These are phyloP conservation scores for Xylogone sp. DNA, from an alignment of 2,329 filamentous ascomycete species.

Conservation along the genomic window DNA sequence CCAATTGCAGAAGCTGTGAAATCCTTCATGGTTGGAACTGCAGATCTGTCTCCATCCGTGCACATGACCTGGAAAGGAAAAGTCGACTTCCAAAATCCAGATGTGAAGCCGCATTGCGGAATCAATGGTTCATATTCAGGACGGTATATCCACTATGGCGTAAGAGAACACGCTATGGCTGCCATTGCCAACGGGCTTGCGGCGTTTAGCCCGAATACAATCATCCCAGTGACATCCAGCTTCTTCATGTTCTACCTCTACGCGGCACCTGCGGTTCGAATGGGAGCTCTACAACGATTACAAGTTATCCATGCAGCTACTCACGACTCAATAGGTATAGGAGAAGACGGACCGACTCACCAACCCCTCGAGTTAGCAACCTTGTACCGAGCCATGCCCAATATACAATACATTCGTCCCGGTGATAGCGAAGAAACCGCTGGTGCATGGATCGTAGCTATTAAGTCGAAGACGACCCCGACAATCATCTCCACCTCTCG, in stretches of 20 bases:
- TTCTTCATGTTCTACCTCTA: conserved; percentile 64
- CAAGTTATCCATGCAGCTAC: conserved; percentile 58
- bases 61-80: conserved; percentile 53
- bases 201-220: conserved; percentile 50
- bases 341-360: conserved; percentile 60
- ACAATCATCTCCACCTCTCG: conserved; percentile 46
- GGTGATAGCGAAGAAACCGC: conserved; percentile 54
- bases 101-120: conserved; percentile 37
- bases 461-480: conserved; percentile 37
- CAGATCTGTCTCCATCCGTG: conserved; percentile 48
- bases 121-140: conserved; percentile 52
- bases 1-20: conserved; percentile 44
- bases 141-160: conserved; percentile 56
- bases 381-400: conserved; percentile 60
- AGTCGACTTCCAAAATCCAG: conserved; percentile 44
- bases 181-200: conserved; percentile 55
- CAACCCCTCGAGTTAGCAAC: conserved; percentile 55
- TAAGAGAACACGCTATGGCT: conserved; percentile 60
- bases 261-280: conserved; percentile 54
- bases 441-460: conserved; percentile 46
- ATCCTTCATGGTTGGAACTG: conserved; percentile 50
- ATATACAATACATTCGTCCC: conserved; percentile 57
- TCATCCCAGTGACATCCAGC: conserved; percentile 53
- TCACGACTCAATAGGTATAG: conserved; percentile 56
- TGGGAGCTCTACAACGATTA: conserved; percentile 54